Evolutionary conservation across 305 asterid species (phyloP).

Genomic region (Solanum chacoense): DNA sequence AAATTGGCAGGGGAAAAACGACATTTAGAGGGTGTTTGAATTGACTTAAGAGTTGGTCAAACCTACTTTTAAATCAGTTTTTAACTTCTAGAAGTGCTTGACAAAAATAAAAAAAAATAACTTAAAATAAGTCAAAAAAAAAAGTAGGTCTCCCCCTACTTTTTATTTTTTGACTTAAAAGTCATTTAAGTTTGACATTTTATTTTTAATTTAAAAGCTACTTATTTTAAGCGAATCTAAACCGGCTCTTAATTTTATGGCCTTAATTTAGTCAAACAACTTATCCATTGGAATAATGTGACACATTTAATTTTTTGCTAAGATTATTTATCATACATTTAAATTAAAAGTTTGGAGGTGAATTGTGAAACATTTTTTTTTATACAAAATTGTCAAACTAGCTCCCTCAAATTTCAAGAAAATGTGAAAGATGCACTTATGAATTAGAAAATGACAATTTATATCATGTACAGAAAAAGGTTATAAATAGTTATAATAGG

Average conservation of each 20-base stretch:
- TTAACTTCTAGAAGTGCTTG: too few species aligned
- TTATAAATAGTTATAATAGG: neutral
- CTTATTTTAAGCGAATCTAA: too few species aligned
- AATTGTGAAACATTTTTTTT: too few species aligned
- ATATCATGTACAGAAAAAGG: neutral
- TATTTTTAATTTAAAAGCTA: too few species aligned
- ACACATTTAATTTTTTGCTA: neutral
- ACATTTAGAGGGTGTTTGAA: neutral
- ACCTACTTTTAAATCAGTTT: too few species aligned
- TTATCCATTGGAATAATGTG: neutral
- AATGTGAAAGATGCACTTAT: neutral
- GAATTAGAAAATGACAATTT: neutral
- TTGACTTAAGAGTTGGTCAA: too few species aligned
- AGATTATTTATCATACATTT: neutral
- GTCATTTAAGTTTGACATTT: too few species aligned
- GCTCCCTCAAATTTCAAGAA: neutral
- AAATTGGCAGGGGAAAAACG: neutral
- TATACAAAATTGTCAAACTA: neutral
- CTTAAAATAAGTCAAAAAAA: too few species aligned
- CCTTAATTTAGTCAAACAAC: neutral
- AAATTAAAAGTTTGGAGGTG: neutral
- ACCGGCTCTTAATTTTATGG: neutral
- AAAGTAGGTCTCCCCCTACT: too few species aligned
- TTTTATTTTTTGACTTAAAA: too few species aligned
- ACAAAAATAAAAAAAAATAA: too few species aligned